phyloP scores from a whole-genome alignment of 2,329 filamentous ascomycete genomes.

The Botryotinia convoluta region DNA sequence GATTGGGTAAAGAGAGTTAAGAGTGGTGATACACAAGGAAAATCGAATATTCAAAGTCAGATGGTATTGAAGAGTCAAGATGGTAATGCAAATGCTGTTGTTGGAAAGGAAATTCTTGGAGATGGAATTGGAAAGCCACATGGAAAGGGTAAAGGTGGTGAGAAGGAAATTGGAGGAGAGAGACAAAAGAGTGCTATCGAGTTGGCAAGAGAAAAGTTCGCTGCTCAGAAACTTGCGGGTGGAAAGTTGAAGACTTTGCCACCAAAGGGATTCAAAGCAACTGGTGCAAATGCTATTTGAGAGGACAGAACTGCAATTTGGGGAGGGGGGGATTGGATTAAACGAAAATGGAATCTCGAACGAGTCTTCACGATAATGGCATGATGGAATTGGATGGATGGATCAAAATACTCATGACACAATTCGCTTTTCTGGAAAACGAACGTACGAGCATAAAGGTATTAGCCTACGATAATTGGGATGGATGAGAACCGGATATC shows the following conservation, averaged over 20 bases:
- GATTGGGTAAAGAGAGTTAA: conserved; percentile 61
- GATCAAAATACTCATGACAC: neutral
- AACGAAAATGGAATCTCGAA: conserved; percentile 1
- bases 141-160: conserved; percentile 17
- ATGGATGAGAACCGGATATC: neutral
- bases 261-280: conserved; percentile 21
- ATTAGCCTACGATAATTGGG: neutral
- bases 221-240: conserved; percentile 30
- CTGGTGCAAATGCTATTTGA: conserved; percentile 21
- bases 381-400: neutral
- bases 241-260: conserved; percentile 18
- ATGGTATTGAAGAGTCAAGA: conserved; percentile 14
- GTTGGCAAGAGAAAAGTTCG: conserved; percentile 37
- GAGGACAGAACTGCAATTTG: neutral
- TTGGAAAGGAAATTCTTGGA: conserved; percentile 1
- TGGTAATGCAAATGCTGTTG: conserved; percentile 12
- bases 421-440: neutral
- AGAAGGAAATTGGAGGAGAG: conserved; percentile 22
- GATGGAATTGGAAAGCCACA: conserved; percentile 13
- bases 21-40: neutral
- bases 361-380: conserved; percentile 8
- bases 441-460: neutral
- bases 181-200: conserved; percentile 34
- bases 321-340: neutral
- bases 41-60: conserved; percentile 1